Evolutionary conservation across 441 rosid genomes (phyloP).

Genomic region (Lepidium campestre): DNA sequence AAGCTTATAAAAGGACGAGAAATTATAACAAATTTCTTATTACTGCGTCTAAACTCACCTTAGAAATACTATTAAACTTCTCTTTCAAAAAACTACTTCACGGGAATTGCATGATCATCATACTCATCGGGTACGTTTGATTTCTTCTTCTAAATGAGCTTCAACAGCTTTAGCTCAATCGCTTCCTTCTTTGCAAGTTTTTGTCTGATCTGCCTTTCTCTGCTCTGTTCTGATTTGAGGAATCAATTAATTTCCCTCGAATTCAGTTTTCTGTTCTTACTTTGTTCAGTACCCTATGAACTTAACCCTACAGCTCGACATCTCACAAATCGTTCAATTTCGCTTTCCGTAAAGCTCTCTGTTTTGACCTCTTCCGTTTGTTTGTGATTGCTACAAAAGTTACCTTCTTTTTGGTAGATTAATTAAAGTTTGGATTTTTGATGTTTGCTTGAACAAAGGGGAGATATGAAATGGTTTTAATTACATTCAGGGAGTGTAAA

Average conservation of each 20-base stretch:
- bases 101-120: constrained; percentile 23
- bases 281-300: neutral
- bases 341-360: neutral
- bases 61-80: neutral
- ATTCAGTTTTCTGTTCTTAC: neutral
- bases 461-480: neutral
- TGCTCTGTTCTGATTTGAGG: neutral
- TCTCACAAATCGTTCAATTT: neutral
- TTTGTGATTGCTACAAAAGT: too few relatives aligned
- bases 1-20: constrained; percentile 1
- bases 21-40: neutral
- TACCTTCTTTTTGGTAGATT: too few relatives aligned
- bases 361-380: neutral
- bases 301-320: neutral
- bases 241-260: neutral
- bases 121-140: neutral
- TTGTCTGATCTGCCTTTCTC: neutral
- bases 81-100: constrained; percentile 1
- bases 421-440: neutral
- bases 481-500: neutral
- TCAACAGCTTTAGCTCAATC: neutral
- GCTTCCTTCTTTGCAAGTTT: neutral
- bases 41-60: neutral
- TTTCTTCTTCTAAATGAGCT: neutral
- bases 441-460: neutral